Base-by-base conservation (phyloP, 805 yeast species). In the Myxozyma kluyveri region DNA sequence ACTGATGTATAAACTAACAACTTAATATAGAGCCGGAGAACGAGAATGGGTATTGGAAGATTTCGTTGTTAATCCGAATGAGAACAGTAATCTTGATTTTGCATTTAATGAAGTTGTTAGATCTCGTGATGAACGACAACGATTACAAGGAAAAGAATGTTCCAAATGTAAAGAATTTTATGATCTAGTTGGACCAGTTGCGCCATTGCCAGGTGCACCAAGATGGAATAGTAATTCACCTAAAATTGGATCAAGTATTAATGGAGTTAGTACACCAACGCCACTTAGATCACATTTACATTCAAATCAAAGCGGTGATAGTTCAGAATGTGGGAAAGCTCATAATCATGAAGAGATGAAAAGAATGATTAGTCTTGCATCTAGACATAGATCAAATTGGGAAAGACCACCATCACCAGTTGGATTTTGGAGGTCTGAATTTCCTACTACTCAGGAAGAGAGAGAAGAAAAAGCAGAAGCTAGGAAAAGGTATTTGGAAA, bases 391-490 rank as follows among this genome's bases (percentile, higher is more conserved):
- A 7, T 64, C 68, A 42, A 35, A 63, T 22, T 67, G 70, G 61
- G 63, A 60, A 4, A 65, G 75, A 39, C 72, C 74, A 0, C 69
- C 70, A 2, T 71, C 79, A 1, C 86, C 85, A 1, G 82, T 82
- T 0, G 85, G 85, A 0, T 80, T 75, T 65, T 81, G 79, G 56
- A 66, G 80, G 36, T 70, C 81, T 22, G 86, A 80, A 47, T 81
- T 83, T 56, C 84, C 86, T 0, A 69, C 67, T 3, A 77, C 84
- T 0, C 85, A 79, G 54, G 80, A 82, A 58, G 64, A 69, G 10
- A 60, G 47, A 1, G 67, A 62, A 39, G 80, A 75, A 50, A 72
- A 71, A 56, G 52, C 53, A 17, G 65, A 67, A 48, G 66, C 73
- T 3, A 67, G 68, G 21, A 51, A 55, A 47, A 61, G 74, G 18